phyloP scores from a whole-genome alignment of 2,329 filamentous ascomycete genomes.

The Remersonia thermophila region DNA sequence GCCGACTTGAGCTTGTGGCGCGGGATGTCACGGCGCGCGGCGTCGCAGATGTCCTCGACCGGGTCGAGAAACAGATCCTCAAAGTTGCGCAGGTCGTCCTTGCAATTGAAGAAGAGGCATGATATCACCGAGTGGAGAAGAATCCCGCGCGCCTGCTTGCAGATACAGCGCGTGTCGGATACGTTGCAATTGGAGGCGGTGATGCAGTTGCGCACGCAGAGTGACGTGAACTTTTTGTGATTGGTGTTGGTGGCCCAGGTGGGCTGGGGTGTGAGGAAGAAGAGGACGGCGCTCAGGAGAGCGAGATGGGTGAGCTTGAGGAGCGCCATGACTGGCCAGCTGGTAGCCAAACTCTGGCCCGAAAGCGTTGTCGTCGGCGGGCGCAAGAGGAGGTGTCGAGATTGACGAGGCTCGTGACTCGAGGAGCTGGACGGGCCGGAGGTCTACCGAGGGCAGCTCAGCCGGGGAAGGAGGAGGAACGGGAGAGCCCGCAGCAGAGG shows the following conservation, averaged over 20 bases:
- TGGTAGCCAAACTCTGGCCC: too few relatives aligned
- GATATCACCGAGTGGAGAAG: slow-evolving; percentile 26
- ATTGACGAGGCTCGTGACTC: not conserved
- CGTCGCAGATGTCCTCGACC: slow-evolving; percentile 23
- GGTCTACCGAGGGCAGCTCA: too few relatives aligned
- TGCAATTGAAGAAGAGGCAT: slow-evolving; percentile 29
- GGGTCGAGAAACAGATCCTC: slow-evolving; percentile 22
- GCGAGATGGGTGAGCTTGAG: slow-evolving; percentile 5
- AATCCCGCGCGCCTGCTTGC: slow-evolving; percentile 21
- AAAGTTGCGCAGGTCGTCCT: slow-evolving; percentile 19
- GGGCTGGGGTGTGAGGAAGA: slow-evolving; percentile 5
- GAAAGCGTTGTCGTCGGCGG: not conserved
- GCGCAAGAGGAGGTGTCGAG: not conserved
- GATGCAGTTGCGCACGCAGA: slow-evolving; percentile 27
- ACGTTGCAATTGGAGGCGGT: slow-evolving; percentile 22
- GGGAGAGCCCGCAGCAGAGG: too few relatives aligned
- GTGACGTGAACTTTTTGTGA: too few relatives aligned
- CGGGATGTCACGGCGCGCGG: slow-evolving; percentile 21
- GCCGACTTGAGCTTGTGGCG: slow-evolving; percentile 23
- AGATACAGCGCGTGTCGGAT: slow-evolving; percentile 25
- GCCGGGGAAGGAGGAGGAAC: too few relatives aligned
- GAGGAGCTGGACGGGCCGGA: too few relatives aligned
- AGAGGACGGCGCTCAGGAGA: slow-evolving; percentile 3
- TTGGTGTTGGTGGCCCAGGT: slow-evolving; percentile 1
- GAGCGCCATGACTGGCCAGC: slow-evolving; percentile 4